These are phyloP conservation scores for Naganishia kalamii DNA, from an alignment of 768 basidiomycete genomes.

Conservation along the genomic window DNA sequence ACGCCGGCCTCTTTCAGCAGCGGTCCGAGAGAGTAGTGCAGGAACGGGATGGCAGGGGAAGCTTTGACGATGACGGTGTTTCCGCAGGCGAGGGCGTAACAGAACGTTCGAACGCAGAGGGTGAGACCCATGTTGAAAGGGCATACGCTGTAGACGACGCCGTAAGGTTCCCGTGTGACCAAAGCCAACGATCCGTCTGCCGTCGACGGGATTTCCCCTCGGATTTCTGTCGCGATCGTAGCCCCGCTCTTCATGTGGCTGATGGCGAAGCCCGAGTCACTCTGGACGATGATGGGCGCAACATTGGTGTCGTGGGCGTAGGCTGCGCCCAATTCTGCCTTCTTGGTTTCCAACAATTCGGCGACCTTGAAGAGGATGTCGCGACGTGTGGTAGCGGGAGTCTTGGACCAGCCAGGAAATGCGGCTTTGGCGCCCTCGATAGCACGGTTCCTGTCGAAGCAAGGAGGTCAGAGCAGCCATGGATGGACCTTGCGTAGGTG, in stretches of 20 bases:
- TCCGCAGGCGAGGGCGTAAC: slow-evolving; percentile 48
- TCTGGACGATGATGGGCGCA: background rate
- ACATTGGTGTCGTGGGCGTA: slow-evolving; percentile 16
- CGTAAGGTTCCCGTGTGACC: slow-evolving; percentile 35
- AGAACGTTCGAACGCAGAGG: slow-evolving; percentile 36
- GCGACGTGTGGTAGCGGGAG: slow-evolving; percentile 16
- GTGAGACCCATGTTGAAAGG: slow-evolving; percentile 23
- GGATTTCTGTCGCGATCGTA: slow-evolving; percentile 15
- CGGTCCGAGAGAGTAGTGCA: slow-evolving; percentile 42
- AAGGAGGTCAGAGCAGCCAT: background rate
- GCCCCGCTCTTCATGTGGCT: slow-evolving; percentile 19
- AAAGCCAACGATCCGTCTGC: slow-evolving; percentile 27
- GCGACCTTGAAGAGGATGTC: slow-evolving; percentile 22
- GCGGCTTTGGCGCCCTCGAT: slow-evolving; percentile 11
- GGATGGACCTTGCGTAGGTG: background rate
- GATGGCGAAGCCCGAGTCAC: background rate
- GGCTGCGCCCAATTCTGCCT: slow-evolving; percentile 12
- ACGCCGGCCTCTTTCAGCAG: slow-evolving; percentile 54
- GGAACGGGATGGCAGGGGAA: slow-evolving; percentile 42
- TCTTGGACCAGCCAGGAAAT: slow-evolving; percentile 10
- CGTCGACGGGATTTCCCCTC: slow-evolving; percentile 33
- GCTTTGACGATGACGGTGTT: slow-evolving; percentile 48
- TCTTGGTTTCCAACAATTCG: slow-evolving; percentile 3
- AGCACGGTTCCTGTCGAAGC: background rate
- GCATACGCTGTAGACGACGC: slow-evolving; percentile 24